Base-by-base conservation (phyloP, 2,329 filamentous ascomycete genomes). In the Passalora sequoiae region DNA sequence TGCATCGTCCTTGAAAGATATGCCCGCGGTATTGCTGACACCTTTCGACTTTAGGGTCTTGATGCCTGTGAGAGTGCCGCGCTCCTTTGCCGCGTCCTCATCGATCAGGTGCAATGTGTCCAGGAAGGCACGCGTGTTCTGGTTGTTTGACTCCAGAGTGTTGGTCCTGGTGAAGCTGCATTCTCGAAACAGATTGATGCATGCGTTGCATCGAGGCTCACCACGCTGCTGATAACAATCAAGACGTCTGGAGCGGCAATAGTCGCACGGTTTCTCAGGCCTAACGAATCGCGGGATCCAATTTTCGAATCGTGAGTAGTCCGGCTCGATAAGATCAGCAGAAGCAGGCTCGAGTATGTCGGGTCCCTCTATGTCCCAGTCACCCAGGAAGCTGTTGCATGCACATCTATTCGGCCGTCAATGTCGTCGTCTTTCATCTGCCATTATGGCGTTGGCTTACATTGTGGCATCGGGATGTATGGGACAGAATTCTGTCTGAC, bases 231-330 rank as follows among this genome's bases (percentile, higher is more conserved):
- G 62, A 45, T 70, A 72, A 58, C 71, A 74, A 42, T 71, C 64
- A 25, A 74, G 63, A n/a, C 65, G 62, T 53, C 59, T 67, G 2
- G 67, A 68, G 17, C 65, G 61, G 51, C 71, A 74, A 47, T 74
- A 72, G 25, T 72, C 68, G 56, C 71, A 75, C 21, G 69, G 60
- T 37, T 67, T 60, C 24, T 64, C 60, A 5, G 70, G 68, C 40
- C 71, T 68, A 25, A 68, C 60, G 47, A 73, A 73, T 45, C 66
- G 59, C 2, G 71, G 70, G 13, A 74, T 66, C 65, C 66, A 73
- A 49, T 61, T 50, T 22, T 51, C 40, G 29, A 44, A 39, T 22
- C 21, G n/a, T 66, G 60, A 63, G 51, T 70, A 63, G 38, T 61
- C 58, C n/a, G 56, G 56, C 43, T 59, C 54, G 4, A 49, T 48